phyloP scores from a whole-genome alignment of 1,139 yeast genomes.

The Magnusiomyces paraingens region DNA sequence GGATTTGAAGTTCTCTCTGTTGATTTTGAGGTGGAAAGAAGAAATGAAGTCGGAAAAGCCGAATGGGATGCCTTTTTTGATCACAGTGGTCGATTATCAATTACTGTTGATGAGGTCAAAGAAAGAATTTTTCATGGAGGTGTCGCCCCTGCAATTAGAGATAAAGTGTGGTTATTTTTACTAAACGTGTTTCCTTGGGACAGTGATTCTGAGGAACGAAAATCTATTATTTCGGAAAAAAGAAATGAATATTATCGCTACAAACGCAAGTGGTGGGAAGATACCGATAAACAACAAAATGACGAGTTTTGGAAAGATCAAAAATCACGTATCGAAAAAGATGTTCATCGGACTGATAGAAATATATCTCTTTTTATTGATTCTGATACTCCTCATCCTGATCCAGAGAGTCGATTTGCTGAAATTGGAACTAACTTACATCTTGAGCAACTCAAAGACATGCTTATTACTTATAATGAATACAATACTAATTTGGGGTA shows the following conservation, averaged over 20 bases:
- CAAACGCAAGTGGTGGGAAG: conserved; percentile 63
- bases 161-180: conserved; percentile 80
- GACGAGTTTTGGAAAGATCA: conserved; percentile 86
- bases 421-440: conserved; percentile 57
- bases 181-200: conserved; percentile 88
- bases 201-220: conserved; percentile 62
- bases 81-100: conserved; percentile 58
- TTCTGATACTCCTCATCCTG: conserved; percentile 44
- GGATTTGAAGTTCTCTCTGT: conserved; percentile 65
- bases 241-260: conserved; percentile 58
- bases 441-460: conserved; percentile 63
- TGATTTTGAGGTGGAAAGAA: conserved; percentile 55
- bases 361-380: conserved; percentile 58
- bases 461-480: conserved; percentile 80
- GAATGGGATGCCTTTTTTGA: conserved; percentile 90
- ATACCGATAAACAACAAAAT: conserved; percentile 47
- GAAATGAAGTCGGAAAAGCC: conserved; percentile 56
- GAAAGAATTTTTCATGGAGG: conserved; percentile 90
- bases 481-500: conserved; percentile 80
- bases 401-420: conserved; percentile 47
- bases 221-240: conserved; percentile 49
- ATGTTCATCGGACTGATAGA: conserved; percentile 87
- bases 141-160: conserved; percentile 51
- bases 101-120: conserved; percentile 73
- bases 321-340: conserved; percentile 83